A percentile compares a stretch with the other conserved stretches of the same genome.
These are phyloP conservation scores for Pyrenophora graminea DNA, from an alignment of 2,329 filamentous ascomycete species.

Conservation along the genomic window DNA sequence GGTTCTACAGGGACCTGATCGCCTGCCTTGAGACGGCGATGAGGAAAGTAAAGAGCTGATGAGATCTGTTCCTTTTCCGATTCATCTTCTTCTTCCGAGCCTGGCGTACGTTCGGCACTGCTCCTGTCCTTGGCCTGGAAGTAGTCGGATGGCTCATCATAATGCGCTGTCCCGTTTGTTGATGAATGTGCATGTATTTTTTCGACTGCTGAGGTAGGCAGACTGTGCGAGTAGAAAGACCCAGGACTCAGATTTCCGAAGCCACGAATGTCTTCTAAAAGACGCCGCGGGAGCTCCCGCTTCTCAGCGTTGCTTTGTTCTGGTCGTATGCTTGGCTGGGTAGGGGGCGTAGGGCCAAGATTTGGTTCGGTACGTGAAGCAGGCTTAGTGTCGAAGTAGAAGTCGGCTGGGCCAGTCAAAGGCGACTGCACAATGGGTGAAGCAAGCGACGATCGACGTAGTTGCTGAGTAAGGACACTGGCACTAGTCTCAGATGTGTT, in stretches of 20 bases:
- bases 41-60: constrained; percentile 81
- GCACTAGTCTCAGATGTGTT: constrained; percentile 15
- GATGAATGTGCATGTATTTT: constrained; percentile 33
- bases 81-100: constrained; percentile 55
- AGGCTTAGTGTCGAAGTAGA: constrained; percentile 35
- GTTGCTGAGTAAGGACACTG: constrained; percentile 22
- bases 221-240: constrained; percentile 59
- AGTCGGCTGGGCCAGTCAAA: constrained; percentile 20
- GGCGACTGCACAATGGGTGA: constrained; percentile 37
- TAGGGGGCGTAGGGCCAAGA: constrained; percentile 3
- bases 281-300: constrained; percentile 51
- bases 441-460: constrained; percentile 27
- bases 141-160: constrained; percentile 32
- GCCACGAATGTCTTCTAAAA: constrained; percentile 62
- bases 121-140: constrained; percentile 31
- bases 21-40: constrained; percentile 60
- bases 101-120: constrained; percentile 30
- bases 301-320: constrained; percentile 9
- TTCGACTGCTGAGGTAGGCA: constrained; percentile 43
- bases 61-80: constrained; percentile 85
- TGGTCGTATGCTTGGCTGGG: background rate
- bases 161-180: constrained; percentile 21
- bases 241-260: constrained; percentile 58
- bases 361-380: constrained; percentile 15
- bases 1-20: constrained; percentile 41